Percentiles rank a stretch among this genome's conserved stretches.
Evolutionary conservation across 2,329 filamentous ascomycete species (phyloP).

Genomic region (Sordariomycetes sp.): DNA sequence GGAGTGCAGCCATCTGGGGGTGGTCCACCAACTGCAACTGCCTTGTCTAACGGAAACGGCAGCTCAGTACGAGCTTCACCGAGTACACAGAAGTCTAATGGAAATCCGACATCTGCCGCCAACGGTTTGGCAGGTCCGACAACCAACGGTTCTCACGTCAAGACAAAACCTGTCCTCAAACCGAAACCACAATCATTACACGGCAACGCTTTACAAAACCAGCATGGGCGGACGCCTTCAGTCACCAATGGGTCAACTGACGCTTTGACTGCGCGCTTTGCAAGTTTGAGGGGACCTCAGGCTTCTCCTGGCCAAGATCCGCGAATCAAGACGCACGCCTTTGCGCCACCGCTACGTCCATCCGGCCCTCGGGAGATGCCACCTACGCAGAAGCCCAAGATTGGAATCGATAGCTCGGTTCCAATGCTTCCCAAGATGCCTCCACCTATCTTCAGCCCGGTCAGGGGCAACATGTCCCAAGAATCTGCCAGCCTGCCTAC

Average conservation of each 20-base stretch:
- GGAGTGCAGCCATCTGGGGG: conserved; percentile 40
- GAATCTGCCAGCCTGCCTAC: conserved; percentile 57
- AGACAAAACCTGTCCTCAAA: conserved; percentile 40
- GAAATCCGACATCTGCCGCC: no score
- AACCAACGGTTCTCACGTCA: conserved; percentile 14
- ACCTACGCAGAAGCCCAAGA: conserved; percentile 27
- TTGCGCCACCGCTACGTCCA: conserved; percentile 22
- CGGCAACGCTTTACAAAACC: conserved; percentile 41
- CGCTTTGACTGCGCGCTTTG: conserved; percentile 42
- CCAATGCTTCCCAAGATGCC: conserved; percentile 59
- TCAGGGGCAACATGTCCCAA: conserved; percentile 58
- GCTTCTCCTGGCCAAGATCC: conserved; percentile 37
- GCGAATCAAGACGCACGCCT: conserved; percentile 40
- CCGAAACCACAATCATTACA: conserved; percentile 62
- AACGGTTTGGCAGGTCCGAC: no score
- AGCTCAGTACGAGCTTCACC: not conserved
- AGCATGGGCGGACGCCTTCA: conserved; percentile 15
- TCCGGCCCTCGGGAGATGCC: conserved; percentile 46
- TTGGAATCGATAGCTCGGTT: conserved; percentile 41
- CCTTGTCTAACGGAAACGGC: not conserved
- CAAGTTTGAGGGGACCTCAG: conserved; percentile 39
- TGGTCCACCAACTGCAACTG: not conserved
- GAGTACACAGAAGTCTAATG: no score
- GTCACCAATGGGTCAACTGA: conserved; percentile 16
- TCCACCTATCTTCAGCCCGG: conserved; percentile 71